Conservation (phyloP, 164 flowering plant species). For the Warburgia ugandensis region DNA sequence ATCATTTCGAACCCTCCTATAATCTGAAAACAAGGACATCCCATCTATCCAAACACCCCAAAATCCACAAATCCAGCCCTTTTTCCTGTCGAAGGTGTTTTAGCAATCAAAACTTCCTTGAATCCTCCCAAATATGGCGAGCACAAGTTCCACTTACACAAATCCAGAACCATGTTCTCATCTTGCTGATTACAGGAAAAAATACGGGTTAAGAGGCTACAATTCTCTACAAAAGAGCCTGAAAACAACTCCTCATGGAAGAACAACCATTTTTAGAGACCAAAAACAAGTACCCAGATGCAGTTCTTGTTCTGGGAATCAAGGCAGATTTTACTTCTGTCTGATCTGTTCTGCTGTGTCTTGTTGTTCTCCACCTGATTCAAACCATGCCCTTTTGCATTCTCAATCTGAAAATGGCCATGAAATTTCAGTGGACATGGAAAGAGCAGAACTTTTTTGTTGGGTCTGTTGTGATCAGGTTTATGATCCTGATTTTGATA, state of each 20-base stretch:
- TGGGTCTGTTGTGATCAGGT: conserved; percentile 71
- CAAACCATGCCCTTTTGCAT: conserved; percentile 51
- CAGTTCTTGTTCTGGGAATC: conserved; percentile 39
- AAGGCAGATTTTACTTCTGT: conserved; percentile 59
- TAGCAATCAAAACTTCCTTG: too few relatives aligned
- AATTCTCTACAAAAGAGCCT: conserved; percentile 41
- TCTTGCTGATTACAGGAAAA: conserved; percentile 61
- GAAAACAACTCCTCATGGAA: conserved; percentile 41
- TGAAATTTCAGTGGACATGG: conserved; percentile 55
- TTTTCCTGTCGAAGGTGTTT: too few relatives aligned
- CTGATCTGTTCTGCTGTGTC: conserved; percentile 63
- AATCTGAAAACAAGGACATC: too few relatives aligned
- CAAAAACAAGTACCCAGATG: conserved; percentile 50
- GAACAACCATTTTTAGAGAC: conserved; percentile 25
- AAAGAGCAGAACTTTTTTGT: conserved; percentile 77
- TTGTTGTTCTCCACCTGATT: conserved; percentile 31
- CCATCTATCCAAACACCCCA: too few relatives aligned
- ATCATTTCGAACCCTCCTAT: too few relatives aligned
- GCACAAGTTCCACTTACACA: conserved; percentile 28
- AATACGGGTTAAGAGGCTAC: conserved; percentile 44
- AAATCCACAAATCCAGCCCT: too few relatives aligned
- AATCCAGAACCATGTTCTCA: conserved; percentile 68
- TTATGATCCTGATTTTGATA: conserved; percentile 81
- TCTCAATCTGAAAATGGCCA: conserved; percentile 40
- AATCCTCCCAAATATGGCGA: conserved; percentile 25